Conservation (phyloP, 441 rosid species). For the Adansonia grandidieri region DNA sequence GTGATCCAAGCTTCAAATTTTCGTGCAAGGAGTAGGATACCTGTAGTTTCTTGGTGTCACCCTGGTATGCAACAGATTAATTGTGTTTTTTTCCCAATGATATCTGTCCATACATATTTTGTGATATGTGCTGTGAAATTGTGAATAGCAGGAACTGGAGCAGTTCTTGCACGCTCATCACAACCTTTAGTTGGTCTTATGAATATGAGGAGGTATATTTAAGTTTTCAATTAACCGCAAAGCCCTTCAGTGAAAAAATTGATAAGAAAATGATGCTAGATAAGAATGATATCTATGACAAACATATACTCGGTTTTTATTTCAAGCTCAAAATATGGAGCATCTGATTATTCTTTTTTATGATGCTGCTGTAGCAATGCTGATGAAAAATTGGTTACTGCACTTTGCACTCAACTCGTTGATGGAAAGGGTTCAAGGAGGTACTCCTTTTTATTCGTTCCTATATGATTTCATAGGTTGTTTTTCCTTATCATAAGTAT, state of each 20-base stretch:
- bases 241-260: background rate
- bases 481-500: background rate
- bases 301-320: conserved; percentile 20
- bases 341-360: conserved; percentile 19
- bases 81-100: conserved; percentile 6
- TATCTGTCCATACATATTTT: conserved; percentile 19
- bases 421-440: conserved; percentile 57
- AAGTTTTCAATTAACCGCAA: conserved; percentile 29
- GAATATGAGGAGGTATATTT: conserved; percentile 88
- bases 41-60: conserved; percentile 96
- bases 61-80: conserved; percentile 61
- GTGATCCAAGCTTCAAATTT: conserved; percentile 85
- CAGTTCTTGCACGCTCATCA: conserved; percentile 98
- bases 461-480: background rate
- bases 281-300: background rate
- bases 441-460: conserved; percentile 42
- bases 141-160: conserved; percentile 69
- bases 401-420: conserved; percentile 72
- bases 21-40: conserved; percentile 90
- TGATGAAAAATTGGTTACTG: conserved; percentile 97
- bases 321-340: conserved; percentile 27
- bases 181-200: conserved; percentile 97
- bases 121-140: conserved; percentile 25
- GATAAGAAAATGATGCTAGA: conserved; percentile 5
- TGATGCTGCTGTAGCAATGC: conserved; percentile 56